Evolutionary conservation across 2,329 filamentous ascomycete species (phyloP).

Genomic region (Xylaria multiplex): DNA sequence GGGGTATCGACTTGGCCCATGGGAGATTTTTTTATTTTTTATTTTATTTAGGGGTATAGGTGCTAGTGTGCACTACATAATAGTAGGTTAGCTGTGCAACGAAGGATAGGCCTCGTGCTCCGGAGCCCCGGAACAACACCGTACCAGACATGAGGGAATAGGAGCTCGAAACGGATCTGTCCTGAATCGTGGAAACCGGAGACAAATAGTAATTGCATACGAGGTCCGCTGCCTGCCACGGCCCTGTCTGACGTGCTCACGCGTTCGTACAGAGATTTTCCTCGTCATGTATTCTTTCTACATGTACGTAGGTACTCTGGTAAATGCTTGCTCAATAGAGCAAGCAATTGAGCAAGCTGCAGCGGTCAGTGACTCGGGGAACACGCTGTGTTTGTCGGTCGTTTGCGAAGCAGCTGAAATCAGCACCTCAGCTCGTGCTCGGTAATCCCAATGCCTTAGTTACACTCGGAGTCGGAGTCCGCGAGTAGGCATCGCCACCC

Average conservation of each 20-base stretch:
- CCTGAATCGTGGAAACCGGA: slow-evolving; percentile 29
- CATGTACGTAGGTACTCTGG: neutral
- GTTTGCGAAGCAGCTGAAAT: slow-evolving; percentile 22
- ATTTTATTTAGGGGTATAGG: slow-evolving; percentile 26
- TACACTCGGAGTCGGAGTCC: slow-evolving; percentile 24
- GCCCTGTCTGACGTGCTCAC: slow-evolving; percentile 36
- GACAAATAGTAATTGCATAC: slow-evolving; percentile 36
- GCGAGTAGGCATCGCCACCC: slow-evolving; percentile 33
- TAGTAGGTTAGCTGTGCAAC: neutral
- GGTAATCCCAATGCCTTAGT: slow-evolving; percentile 11
- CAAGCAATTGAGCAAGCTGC: neutral
- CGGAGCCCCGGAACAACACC: slow-evolving; percentile 19
- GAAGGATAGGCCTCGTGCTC: slow-evolving; percentile 11
- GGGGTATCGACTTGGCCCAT: slow-evolving; percentile 27
- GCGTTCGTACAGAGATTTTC: slow-evolving; percentile 36
- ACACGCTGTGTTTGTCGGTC: slow-evolving; percentile 14
- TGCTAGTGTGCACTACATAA: neutral
- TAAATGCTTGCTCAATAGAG: neutral
- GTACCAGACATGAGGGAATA: slow-evolving; percentile 13
- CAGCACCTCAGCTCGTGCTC: slow-evolving; percentile 16
- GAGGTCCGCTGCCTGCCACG: slow-evolving; percentile 28
- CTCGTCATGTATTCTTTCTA: slow-evolving; percentile 12
- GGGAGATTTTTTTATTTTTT: slow-evolving; percentile 17
- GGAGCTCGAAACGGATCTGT: slow-evolving; percentile 22
- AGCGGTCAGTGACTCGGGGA: neutral